phyloP scores from a whole-genome alignment of 2,329 filamentous ascomycete genomes.

The Fusarium secorum region DNA sequence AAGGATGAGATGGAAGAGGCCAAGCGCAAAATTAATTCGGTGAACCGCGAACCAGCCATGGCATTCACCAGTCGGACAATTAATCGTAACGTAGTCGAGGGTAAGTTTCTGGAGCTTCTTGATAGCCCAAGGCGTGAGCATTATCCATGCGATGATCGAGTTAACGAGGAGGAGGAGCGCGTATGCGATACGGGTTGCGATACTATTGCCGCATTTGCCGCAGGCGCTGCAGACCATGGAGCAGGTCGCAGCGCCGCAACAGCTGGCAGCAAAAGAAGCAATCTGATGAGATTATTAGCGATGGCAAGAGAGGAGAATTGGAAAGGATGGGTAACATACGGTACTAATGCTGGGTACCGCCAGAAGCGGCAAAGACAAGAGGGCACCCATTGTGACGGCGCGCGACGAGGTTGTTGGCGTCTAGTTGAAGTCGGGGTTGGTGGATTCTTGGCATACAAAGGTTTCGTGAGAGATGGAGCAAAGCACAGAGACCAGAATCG shows the following conservation, averaged over 20 bases:
- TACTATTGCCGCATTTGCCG: conserved; percentile 95
- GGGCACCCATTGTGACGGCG: conserved; percentile 75
- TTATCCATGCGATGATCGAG: conserved; percentile 97
- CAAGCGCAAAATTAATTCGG: conserved; percentile 96
- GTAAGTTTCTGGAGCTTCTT: conserved; percentile 93
- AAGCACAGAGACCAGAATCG: neutral
- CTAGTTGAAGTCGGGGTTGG: neutral
- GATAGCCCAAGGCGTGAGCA: conserved; percentile 98
- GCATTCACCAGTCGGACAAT: conserved; percentile 88
- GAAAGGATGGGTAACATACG: conserved; percentile 61
- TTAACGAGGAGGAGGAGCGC: conserved; percentile 94
- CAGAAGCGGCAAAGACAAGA: conserved; percentile 88
- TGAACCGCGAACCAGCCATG: conserved; percentile 97
- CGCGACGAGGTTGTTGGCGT: conserved; percentile 4
- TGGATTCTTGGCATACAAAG: neutral
- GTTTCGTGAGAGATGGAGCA: neutral
- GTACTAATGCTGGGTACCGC: conserved; percentile 86
- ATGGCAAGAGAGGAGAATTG: neutral
- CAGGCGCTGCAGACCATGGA: conserved; percentile 95
- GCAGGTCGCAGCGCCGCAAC: conserved; percentile 95
- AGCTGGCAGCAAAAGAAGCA: conserved; percentile 82
- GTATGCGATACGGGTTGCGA: conserved; percentile 96
- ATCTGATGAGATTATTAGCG: conserved; percentile 59
- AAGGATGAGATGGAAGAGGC: conserved; percentile 89
- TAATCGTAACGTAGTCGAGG: conserved; percentile 94